A percentile compares a stretch with the other conserved stretches of the same genome.
phyloP scores from a whole-genome alignment of 805 yeast genomes.

The Komagataella kurtzmanii region DNA sequence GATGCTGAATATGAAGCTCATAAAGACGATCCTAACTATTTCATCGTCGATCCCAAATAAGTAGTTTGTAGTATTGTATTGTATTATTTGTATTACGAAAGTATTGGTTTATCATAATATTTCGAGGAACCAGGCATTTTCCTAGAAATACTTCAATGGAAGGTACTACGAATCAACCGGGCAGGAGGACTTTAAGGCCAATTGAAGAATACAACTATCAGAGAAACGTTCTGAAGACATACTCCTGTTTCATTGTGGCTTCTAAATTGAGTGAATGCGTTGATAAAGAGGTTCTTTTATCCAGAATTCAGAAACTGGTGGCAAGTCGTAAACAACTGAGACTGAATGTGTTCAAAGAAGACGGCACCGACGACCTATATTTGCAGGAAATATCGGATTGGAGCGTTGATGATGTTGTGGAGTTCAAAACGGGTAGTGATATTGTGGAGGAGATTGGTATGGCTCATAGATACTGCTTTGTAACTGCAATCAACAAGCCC shows the following conservation, averaged over 20 bases:
- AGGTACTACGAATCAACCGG: not conserved
- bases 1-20: constrained; percentile 31
- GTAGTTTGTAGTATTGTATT: not conserved
- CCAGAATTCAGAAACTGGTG: not conserved
- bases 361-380: not conserved
- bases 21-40: constrained; percentile 34
- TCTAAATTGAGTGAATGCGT: not conserved
- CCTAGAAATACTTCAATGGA: too few relatives aligned
- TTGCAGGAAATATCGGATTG: not conserved
- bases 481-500: not conserved
- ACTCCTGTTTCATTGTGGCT: not conserved
- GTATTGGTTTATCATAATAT: not conserved
- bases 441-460: not conserved
- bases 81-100: not conserved
- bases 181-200: not conserved
- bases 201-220: not conserved
- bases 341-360: not conserved
- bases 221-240: not conserved
- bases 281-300: not conserved
- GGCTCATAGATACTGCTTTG: not conserved
- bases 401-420: not conserved
- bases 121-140: not conserved
- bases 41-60: constrained; percentile 18
- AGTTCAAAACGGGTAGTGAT: not conserved
- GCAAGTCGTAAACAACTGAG: not conserved